Conservation (phyloP, 2,329 filamentous ascomycete species). For the Onygena corvina region DNA sequence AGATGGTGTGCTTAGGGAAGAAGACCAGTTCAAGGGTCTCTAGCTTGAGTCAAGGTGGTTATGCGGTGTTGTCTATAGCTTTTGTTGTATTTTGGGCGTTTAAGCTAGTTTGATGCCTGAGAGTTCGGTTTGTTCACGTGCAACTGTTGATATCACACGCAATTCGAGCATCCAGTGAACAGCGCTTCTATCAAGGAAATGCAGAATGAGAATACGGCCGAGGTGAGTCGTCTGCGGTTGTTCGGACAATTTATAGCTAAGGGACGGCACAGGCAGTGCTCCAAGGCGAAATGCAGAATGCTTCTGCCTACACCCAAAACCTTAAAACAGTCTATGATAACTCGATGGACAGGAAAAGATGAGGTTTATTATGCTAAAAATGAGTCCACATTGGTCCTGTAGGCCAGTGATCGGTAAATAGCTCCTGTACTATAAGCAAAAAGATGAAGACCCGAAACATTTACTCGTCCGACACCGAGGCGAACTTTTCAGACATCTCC, state of each 20-base stretch:
- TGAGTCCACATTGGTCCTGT: conserved; percentile 2
- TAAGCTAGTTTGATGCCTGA: background rate
- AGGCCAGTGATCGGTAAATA: conserved; percentile 4
- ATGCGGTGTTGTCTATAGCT: background rate
- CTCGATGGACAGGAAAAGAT: conserved; percentile 2
- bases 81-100: conserved; percentile 3
- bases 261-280: background rate
- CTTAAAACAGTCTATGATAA: conserved; percentile 5
- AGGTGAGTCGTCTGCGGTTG: too few relatives aligned
- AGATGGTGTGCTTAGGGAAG: background rate
- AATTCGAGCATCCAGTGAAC: background rate
- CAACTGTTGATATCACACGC: conserved; percentile 2
- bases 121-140: conserved; percentile 6
- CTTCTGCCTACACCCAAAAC: conserved; percentile 3
- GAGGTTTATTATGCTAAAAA: conserved; percentile 6
- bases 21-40: background rate
- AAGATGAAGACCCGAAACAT: conserved; percentile 3
- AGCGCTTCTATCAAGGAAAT: too few relatives aligned
- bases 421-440: background rate
- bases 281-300: background rate
- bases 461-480: conserved; percentile 88
- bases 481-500: conserved; percentile 94
- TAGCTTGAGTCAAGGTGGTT: background rate
- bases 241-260: too few relatives aligned
- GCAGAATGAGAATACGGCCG: background rate